Percentiles rank a stretch among this genome's conserved stretches.
Evolutionary conservation across 768 basidiomycete genomes (phyloP).

Genomic region (Boletus pseudo-olivaceus): DNA sequence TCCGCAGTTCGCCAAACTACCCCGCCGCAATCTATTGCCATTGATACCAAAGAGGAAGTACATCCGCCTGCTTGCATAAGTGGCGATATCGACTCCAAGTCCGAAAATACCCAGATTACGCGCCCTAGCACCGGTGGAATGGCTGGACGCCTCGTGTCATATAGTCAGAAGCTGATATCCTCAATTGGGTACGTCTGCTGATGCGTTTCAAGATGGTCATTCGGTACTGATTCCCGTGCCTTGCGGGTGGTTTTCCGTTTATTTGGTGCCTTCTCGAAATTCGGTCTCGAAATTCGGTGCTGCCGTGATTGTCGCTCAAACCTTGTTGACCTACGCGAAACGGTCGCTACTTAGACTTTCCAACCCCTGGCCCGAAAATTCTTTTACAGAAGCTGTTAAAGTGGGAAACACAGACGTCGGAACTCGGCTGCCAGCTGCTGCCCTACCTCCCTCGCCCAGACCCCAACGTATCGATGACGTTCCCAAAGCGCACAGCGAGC

Average conservation of each 20-base stretch:
- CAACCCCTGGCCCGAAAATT: conserved; percentile 19
- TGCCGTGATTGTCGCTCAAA: conserved; percentile 26
- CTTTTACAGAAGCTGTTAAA: conserved; percentile 12
- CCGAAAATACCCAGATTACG: conserved; percentile 15
- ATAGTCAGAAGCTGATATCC: conserved; percentile 44
- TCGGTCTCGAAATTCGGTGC: conserved; percentile 13
- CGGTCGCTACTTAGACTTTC: conserved; percentile 27
- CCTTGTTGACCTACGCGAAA: conserved; percentile 16
- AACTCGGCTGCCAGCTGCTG: conserved; percentile 5
- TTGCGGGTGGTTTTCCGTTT: conserved; percentile 14
- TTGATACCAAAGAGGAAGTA: conserved; percentile 11
- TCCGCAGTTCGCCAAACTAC: conserved; percentile 8
- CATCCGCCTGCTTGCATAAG: conserved; percentile 20
- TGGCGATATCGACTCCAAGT: conserved; percentile 30
- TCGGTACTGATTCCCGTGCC: conserved; percentile 27
- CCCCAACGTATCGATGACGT: background rate
- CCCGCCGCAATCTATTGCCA: conserved; percentile 13
- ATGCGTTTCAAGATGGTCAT: conserved; percentile 17
- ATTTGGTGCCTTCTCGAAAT: conserved; percentile 19
- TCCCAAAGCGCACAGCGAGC: conserved; percentile 4
- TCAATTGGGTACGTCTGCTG: conserved; percentile 43
- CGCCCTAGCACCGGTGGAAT: conserved; percentile 32
- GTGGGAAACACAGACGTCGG: background rate
- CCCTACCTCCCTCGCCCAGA: background rate
- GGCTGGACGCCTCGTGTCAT: conserved; percentile 48